Conservation (phyloP, 352 stramenopile species). For the Phytophthora meadii region DNA sequence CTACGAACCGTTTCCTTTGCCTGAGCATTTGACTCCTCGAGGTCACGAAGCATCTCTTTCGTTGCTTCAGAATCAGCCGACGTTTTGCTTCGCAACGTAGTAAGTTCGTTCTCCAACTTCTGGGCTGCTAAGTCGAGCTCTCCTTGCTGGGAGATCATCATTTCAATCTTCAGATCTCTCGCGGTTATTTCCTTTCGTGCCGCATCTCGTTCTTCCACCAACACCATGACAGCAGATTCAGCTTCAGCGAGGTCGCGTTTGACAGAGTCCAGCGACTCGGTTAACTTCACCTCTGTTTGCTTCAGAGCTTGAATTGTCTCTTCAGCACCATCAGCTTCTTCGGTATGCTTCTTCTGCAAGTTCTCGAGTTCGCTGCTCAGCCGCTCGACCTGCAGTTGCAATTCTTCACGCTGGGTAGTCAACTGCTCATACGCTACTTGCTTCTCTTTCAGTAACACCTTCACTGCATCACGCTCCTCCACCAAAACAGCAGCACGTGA, state of each 20-base stretch:
- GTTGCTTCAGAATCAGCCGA: slow-evolving; percentile 23
- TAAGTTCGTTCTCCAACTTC: slow-evolving; percentile 39
- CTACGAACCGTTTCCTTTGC: slow-evolving; percentile 23
- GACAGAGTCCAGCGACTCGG: slow-evolving; percentile 21
- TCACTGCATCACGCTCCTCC: slow-evolving; percentile 33
- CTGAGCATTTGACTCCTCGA: slow-evolving; percentile 29
- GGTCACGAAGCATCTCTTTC: slow-evolving; percentile 28
- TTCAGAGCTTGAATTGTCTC: slow-evolving; percentile 28
- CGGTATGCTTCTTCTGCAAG: slow-evolving; percentile 6
- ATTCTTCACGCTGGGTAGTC: slow-evolving; percentile 14
- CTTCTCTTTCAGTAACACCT: slow-evolving; percentile 25
- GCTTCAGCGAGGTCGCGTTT: slow-evolving; percentile 37
- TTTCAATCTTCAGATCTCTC: slow-evolving; percentile 47
- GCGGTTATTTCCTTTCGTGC: slow-evolving; percentile 34
- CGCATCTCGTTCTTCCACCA: slow-evolving; percentile 43
- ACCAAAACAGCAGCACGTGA: slow-evolving; percentile 23
- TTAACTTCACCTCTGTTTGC: slow-evolving; percentile 18
- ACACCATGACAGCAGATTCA: slow-evolving; percentile 39
- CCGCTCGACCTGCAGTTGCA: slow-evolving; percentile 34
- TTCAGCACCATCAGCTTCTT: slow-evolving; percentile 21
- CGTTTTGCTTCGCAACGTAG: slow-evolving; percentile 29
- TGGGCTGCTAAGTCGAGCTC: slow-evolving; percentile 33
- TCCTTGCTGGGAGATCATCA: slow-evolving; percentile 42
- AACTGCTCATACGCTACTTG: slow-evolving; percentile 20
- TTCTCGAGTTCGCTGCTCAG: slow-evolving; percentile 27